These are phyloP conservation scores for Paraglomus occultum DNA, from an alignment of 192 early-diverging fungal genomes.

Conservation along the genomic window DNA sequence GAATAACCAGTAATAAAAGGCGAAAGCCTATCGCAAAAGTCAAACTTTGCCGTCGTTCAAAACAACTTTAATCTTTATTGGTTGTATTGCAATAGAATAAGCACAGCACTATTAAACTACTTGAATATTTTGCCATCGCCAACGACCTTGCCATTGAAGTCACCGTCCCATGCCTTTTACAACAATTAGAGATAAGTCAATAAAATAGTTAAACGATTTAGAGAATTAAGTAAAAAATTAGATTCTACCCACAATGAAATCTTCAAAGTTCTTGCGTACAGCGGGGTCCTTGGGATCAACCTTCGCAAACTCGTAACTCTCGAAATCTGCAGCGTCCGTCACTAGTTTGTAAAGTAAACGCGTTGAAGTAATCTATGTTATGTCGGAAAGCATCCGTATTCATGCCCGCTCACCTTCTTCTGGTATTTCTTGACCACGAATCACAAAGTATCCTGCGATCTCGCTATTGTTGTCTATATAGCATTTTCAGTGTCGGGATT, in stretches of 20 bases:
- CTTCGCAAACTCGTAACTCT: slow-evolving; percentile 81
- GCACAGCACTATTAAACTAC: slow-evolving; percentile 40
- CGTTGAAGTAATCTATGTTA: slow-evolving; percentile 12
- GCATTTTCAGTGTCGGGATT: background rate
- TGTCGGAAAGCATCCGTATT: too few relatives aligned
- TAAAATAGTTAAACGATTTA: background rate
- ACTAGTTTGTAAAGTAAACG: slow-evolving; percentile 45
- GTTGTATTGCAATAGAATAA: slow-evolving; percentile 9
- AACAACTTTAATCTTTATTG: too few relatives aligned
- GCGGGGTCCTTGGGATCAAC: slow-evolving; percentile 66
- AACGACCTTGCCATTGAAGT: slow-evolving; percentile 67
- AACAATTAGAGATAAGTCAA: slow-evolving; percentile 14
- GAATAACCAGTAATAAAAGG: too few relatives aligned
- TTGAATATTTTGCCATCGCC: slow-evolving; percentile 89
- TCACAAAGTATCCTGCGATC: slow-evolving; percentile 93
- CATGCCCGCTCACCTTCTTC: slow-evolving; percentile 45
- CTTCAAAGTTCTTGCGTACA: slow-evolving; percentile 57
- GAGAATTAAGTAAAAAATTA: background rate
- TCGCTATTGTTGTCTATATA: slow-evolving; percentile 71
- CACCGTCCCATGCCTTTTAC: slow-evolving; percentile 76
- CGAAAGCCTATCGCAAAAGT: too few relatives aligned
- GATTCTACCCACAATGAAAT: slow-evolving; percentile 33
- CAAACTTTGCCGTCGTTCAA: too few relatives aligned
- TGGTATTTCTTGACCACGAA: slow-evolving; percentile 84
- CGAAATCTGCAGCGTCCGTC: slow-evolving; percentile 83